Percentiles rank a stretch among this genome's conserved stretches.
These are phyloP conservation scores for Parmelia sp. DNA, from an alignment of 495 filamentous ascomycete genomes.

Conservation along the genomic window DNA sequence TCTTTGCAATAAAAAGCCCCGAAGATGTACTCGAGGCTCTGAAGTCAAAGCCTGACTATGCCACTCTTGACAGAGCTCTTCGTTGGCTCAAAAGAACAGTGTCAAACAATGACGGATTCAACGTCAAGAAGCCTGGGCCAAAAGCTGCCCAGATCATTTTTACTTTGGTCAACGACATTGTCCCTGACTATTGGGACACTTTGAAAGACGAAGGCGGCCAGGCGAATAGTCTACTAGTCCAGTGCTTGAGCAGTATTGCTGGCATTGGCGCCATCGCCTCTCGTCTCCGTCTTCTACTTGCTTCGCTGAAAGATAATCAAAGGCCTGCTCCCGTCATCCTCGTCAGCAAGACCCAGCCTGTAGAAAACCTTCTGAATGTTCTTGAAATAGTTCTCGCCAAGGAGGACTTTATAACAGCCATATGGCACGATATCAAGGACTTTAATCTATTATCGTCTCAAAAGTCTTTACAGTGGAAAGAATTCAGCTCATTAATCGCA, in stretches of 20 bases:
- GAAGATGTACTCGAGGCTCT: conserved; percentile 58
- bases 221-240: conserved; percentile 44
- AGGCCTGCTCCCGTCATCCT: conserved; percentile 11
- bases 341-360: conserved; percentile 7
- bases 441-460: conserved; percentile 20
- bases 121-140: conserved; percentile 57
- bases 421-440: conserved; percentile 45
- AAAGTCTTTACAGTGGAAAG: conserved; percentile 57
- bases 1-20: conserved; percentile 25
- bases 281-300: conserved; percentile 51
- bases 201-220: conserved; percentile 38
- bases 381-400: conserved; percentile 51
- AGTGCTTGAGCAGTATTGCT: conserved; percentile 63
- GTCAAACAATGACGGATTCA: conserved; percentile 38
- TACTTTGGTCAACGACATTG: conserved; percentile 57
- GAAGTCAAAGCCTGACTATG: conserved; percentile 56
- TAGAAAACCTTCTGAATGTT: conserved; percentile 39
- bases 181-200: conserved; percentile 72
- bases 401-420: conserved; percentile 44
- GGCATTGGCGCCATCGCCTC: conserved; percentile 65
- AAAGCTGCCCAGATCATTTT: conserved; percentile 63
- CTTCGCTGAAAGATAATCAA: conserved; percentile 39
- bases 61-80: conserved; percentile 48
- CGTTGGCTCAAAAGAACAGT: conserved; percentile 45
- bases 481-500: conserved; percentile 57